phyloP scores from a whole-genome alignment of 352 stramenopile genomes.

The Phytophthora capsici region DNA sequence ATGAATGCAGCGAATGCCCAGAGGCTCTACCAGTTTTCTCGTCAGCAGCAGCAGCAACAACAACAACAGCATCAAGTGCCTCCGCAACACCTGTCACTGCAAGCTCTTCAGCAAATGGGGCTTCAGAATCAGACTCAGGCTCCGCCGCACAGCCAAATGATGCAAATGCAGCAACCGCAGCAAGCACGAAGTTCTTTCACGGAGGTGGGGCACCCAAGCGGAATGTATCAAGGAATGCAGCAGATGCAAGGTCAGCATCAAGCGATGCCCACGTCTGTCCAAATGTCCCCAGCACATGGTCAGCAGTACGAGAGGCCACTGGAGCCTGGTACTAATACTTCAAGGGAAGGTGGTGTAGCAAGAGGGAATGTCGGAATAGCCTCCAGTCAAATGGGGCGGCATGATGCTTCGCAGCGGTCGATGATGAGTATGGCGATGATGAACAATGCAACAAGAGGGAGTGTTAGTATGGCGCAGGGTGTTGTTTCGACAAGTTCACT shows the following conservation, averaged over 20 bases:
- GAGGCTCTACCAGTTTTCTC: constrained; percentile 51
- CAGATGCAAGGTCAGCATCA: constrained; percentile 51
- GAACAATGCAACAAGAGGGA: constrained; percentile 36
- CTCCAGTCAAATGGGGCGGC: constrained; percentile 34
- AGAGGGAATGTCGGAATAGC: constrained; percentile 20
- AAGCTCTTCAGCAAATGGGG: constrained; percentile 66
- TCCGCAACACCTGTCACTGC: constrained; percentile 55
- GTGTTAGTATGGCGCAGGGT: constrained; percentile 12
- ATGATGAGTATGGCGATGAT: constrained; percentile 72
- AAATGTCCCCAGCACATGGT: constrained; percentile 34
- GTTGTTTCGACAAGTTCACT: constrained; percentile 27
- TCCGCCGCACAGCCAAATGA: constrained; percentile 56
- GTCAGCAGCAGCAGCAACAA: constrained; percentile 47
- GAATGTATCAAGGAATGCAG: constrained; percentile 62
- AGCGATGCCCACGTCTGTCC: constrained; percentile 23
- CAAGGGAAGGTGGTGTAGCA: constrained; percentile 14
- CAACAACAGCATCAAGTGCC: constrained; percentile 38
- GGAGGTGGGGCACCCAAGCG: constrained; percentile 50
- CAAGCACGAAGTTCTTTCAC: constrained; percentile 45
- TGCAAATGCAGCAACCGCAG: constrained; percentile 64
- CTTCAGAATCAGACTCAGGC: constrained; percentile 46
- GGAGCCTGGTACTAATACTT: constrained; percentile 24
- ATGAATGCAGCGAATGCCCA: constrained; percentile 54
- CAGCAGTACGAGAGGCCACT: constrained; percentile 40
- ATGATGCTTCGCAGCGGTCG: constrained; percentile 52